Evolutionary conservation across 768 basidiomycete genomes (phyloP).

Genomic region (Grammothele lineata): DNA sequence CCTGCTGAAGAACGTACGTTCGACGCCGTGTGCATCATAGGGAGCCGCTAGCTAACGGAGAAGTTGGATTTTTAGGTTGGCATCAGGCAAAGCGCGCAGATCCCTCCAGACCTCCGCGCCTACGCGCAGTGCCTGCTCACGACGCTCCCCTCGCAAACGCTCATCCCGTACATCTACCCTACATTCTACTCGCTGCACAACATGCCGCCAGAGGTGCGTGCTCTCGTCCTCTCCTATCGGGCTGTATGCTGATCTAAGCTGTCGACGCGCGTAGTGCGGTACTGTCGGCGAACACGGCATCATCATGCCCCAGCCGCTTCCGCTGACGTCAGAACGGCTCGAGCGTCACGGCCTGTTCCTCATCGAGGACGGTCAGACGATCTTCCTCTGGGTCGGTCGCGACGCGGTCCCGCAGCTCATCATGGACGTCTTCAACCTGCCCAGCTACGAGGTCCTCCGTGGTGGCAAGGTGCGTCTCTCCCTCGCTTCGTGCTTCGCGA

Average conservation of each 20-base stretch:
- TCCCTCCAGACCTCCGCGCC: slow-evolving; percentile 93
- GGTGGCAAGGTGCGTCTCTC: slow-evolving; percentile 78
- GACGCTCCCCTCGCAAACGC: slow-evolving; percentile 83
- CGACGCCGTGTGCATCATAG: background rate
- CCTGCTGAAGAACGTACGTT: slow-evolving; percentile 84
- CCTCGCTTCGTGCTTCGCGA: background rate
- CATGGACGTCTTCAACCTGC: slow-evolving; percentile 90
- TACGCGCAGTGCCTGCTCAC: slow-evolving; percentile 93
- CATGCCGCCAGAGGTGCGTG: slow-evolving; percentile 84
- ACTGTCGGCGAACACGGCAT: slow-evolving; percentile 88
- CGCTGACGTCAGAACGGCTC: slow-evolving; percentile 90
- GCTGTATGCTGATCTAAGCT: slow-evolving; percentile 5
- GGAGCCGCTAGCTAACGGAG: background rate
- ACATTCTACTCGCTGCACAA: slow-evolving; percentile 94
- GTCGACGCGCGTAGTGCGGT: slow-evolving; percentile 57
- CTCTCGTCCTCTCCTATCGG: background rate
- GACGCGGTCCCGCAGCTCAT: slow-evolving; percentile 96
- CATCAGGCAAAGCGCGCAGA: slow-evolving; percentile 92
- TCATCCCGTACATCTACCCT: slow-evolving; percentile 94
- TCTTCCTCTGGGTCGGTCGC: slow-evolving; percentile 98
- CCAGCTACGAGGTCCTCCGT: slow-evolving; percentile 81
- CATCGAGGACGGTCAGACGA: slow-evolving; percentile 96
- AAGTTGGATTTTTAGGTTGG: slow-evolving; percentile 64
- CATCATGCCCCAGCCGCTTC: slow-evolving; percentile 81
- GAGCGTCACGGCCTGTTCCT: slow-evolving; percentile 94